These are phyloP conservation scores for Striga hermonthica DNA, from an alignment of 305 asterid genomes.

Conservation along the genomic window DNA sequence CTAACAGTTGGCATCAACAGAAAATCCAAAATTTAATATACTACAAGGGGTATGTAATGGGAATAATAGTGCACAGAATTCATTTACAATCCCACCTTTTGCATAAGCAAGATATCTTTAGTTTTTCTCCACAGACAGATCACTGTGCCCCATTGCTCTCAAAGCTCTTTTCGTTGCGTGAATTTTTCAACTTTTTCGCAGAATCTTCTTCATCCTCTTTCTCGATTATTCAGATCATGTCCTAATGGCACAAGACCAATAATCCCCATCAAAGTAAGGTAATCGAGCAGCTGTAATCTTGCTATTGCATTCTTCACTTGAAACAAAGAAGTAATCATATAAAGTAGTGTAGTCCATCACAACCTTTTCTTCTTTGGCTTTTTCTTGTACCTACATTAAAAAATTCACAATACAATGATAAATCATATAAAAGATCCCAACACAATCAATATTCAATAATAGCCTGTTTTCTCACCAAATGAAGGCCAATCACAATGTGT, in stretches of 20 bases:
- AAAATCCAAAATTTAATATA: no score
- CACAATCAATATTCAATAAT: no score
- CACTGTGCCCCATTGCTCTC: constrained; percentile 53
- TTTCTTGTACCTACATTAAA: constrained; percentile 67
- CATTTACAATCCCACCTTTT: constrained; percentile 58
- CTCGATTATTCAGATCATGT: constrained; percentile 36
- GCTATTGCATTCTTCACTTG: constrained; percentile 43
- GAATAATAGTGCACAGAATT: no score
- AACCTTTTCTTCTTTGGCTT: constrained; percentile 55
- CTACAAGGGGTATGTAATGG: no score
- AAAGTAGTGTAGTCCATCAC: constrained; percentile 55
- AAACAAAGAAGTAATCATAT: constrained; percentile 55
- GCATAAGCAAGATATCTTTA: constrained; percentile 63
- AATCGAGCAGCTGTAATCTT: constrained; percentile 65
- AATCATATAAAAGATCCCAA: no score
- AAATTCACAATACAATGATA: no score
- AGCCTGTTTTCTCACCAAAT: no score
- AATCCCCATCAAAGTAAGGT: constrained; percentile 75
- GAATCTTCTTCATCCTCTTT: constrained; percentile 39
- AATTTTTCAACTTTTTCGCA: constrained; percentile 36
- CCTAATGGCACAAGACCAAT: constrained; percentile 62
- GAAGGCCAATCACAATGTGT: no score
- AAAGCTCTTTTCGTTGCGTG: constrained; percentile 47
- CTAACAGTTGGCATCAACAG: no score
- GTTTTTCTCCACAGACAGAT: constrained; percentile 44